These are phyloP conservation scores for Podospora pseudoanserina DNA, from an alignment of 495 filamentous ascomycete genomes.

Conservation along the genomic window DNA sequence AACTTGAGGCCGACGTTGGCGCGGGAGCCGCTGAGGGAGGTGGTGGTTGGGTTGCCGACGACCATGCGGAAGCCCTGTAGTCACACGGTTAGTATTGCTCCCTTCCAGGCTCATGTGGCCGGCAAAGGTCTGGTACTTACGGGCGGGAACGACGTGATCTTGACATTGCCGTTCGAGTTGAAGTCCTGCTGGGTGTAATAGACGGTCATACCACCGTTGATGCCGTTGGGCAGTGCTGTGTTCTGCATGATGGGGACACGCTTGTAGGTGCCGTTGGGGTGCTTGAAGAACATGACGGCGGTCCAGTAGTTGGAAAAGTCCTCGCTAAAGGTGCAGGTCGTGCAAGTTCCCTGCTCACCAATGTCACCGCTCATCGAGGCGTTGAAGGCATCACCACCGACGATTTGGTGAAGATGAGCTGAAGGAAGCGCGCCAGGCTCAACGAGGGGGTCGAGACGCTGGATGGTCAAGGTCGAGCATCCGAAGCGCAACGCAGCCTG, in stretches of 20 bases:
- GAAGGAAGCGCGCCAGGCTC: constrained; percentile 39
- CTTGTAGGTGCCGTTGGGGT: constrained; percentile 49
- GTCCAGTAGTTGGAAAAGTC: constrained; percentile 52
- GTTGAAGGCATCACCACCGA: constrained; percentile 50
- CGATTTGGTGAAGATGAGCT: constrained; percentile 48
- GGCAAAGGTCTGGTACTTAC: constrained; percentile 26
- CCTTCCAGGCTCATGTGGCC: not conserved
- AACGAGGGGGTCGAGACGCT: constrained; percentile 46
- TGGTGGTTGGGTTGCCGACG: constrained; percentile 44
- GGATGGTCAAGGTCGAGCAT: constrained; percentile 45
- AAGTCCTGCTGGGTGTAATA: constrained; percentile 49
- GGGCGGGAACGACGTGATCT: constrained; percentile 47
- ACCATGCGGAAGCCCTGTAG: constrained; percentile 54
- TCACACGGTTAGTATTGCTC: constrained; percentile 4
- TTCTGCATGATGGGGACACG: constrained; percentile 42
- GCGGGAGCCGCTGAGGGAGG: constrained; percentile 25
- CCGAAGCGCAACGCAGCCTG: constrained; percentile 46
- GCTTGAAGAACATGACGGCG: constrained; percentile 49
- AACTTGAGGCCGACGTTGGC: constrained; percentile 44
- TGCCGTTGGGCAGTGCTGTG: constrained; percentile 41
- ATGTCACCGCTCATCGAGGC: constrained; percentile 46
- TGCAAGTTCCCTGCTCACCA: constrained; percentile 41
- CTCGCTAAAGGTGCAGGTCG: constrained; percentile 44
- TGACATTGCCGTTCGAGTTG: constrained; percentile 39
- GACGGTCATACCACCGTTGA: constrained; percentile 48